A percentile compares a stretch with the other conserved stretches of the same genome.
These are phyloP conservation scores for Debaryomyces subglobosus DNA, from an alignment of 1,139 yeast species.

Conservation along the genomic window DNA sequence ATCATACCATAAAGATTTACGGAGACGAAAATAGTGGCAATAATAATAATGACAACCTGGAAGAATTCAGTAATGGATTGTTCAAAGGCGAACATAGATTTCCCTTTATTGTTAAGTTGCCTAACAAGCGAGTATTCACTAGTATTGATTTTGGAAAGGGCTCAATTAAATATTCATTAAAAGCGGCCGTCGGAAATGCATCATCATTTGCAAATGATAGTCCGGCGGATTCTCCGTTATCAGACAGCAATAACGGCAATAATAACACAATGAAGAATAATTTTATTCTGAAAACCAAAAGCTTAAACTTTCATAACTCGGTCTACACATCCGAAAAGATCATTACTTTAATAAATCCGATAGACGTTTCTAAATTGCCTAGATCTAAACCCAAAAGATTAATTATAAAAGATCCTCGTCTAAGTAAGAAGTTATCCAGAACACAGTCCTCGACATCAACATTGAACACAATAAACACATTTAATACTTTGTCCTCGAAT, in stretches of 20 bases:
- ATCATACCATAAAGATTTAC: constrained; percentile 68
- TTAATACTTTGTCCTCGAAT: constrained; percentile 38
- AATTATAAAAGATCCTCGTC: constrained; percentile 54
- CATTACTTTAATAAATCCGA: constrained; percentile 67
- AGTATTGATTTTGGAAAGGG: constrained; percentile 87
- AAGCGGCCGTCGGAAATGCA: constrained; percentile 53
- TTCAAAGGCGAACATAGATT: constrained; percentile 85
- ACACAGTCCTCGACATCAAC: constrained; percentile 59
- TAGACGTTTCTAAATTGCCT: constrained; percentile 69
- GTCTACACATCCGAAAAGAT: constrained; percentile 54
- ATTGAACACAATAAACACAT: constrained; percentile 42
- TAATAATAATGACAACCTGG: constrained; percentile 21
- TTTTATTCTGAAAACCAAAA: constrained; percentile 21
- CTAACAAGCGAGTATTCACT: constrained; percentile 69
- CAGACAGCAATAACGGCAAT: constrained; percentile 4
- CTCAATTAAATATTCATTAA: constrained; percentile 66
- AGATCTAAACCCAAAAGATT: constrained; percentile 69
- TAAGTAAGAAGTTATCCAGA: constrained; percentile 33
- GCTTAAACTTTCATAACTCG: constrained; percentile 30
- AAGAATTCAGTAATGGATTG: constrained; percentile 48
- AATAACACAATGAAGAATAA: constrained; percentile 10
- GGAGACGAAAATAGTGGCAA: constrained; percentile 42
- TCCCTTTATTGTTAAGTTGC: constrained; percentile 80
- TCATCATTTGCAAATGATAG: constrained; percentile 9
- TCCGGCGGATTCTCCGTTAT: background rate